A percentile compares a stretch with the other conserved stretches of the same genome.
phyloP scores from a whole-genome alignment of 495 filamentous ascomycete species.

The Penicillium lagena region DNA sequence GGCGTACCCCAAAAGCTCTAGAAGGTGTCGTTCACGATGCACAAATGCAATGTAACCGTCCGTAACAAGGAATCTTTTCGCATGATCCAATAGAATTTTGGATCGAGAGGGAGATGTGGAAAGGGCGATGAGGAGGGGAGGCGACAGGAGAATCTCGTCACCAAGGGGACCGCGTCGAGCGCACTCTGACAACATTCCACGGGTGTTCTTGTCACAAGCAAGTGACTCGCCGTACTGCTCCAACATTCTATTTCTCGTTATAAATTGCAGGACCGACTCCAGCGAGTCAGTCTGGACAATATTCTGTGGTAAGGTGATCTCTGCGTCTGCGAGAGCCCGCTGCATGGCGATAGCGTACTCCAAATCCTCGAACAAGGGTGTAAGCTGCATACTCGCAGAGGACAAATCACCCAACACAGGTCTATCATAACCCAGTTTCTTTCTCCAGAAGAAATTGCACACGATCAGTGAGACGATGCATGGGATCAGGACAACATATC shows the following conservation, averaged over 20 bases:
- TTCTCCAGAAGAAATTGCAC: slow-evolving; percentile 41
- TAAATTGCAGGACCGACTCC: slow-evolving; percentile 26
- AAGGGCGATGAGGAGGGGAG: slow-evolving; percentile 9
- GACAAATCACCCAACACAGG: slow-evolving; percentile 16
- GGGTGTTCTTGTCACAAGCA: slow-evolving; percentile 15
- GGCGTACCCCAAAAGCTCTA: slow-evolving; percentile 34
- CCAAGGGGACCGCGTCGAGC: slow-evolving; percentile 2
- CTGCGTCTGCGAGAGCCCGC: slow-evolving; percentile 6
- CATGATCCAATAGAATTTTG: slow-evolving; percentile 15
- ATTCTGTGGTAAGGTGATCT: slow-evolving; percentile 3
- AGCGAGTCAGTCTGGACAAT: slow-evolving; percentile 17
- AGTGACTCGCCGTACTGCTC: slow-evolving; percentile 30
- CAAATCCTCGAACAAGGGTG: slow-evolving; percentile 21
- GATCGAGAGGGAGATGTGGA: background rate
- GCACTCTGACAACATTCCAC: slow-evolving; percentile 1
- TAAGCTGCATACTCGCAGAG: slow-evolving; percentile 9
- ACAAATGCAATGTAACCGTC: slow-evolving; percentile 23
- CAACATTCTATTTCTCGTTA: slow-evolving; percentile 30
- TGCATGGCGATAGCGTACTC: slow-evolving; percentile 23
- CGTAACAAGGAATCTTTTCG: slow-evolving; percentile 19
- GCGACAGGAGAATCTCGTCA: slow-evolving; percentile 14
- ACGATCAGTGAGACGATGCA: slow-evolving; percentile 37
- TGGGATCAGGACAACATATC: slow-evolving; percentile 41
- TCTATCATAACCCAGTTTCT: slow-evolving; percentile 39
- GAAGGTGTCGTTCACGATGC: slow-evolving; percentile 35